Conservation (phyloP, 768 basidiomycete genomes). For the Trametopsis cervina region DNA sequence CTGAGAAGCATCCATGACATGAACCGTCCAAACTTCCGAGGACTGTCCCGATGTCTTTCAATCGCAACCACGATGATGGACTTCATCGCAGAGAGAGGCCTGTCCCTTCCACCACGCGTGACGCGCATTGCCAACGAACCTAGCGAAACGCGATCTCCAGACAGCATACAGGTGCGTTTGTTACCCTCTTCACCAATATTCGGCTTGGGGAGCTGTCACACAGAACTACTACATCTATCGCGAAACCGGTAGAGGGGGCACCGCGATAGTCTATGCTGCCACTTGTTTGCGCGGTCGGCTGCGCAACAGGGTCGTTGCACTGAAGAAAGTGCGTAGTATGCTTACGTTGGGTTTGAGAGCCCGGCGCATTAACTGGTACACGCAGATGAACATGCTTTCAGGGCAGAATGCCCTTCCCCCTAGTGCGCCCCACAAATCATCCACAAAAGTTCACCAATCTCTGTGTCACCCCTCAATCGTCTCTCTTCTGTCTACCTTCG, state of each 20-base stretch:
- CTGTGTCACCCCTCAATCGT: constrained; percentile 45
- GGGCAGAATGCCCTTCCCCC: background rate
- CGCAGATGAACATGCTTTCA: background rate
- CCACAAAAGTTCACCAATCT: constrained; percentile 29
- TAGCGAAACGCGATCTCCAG: no score
- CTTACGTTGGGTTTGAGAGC: background rate
- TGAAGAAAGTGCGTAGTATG: constrained; percentile 36
- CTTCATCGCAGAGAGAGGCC: no score
- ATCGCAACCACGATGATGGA: no score
- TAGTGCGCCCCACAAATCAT: background rate
- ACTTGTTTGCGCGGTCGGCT: constrained; percentile 39
- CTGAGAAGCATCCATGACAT: no score
- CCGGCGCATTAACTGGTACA: background rate
- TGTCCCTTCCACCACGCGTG: no score
- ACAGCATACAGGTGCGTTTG: no score
- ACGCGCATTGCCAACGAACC: no score
- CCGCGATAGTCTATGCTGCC: constrained; percentile 32
- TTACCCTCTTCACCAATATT: no score
- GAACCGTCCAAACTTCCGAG: no score
- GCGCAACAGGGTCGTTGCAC: constrained; percentile 32
- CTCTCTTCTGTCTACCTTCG: constrained; percentile 37
- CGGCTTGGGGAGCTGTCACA: background rate
- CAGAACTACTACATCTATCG: constrained; percentile 36
- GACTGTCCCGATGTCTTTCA: no score
- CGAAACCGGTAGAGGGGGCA: constrained; percentile 22